Base-by-base conservation (phyloP, 441 rosid species). In the Jatropha podagrica region DNA sequence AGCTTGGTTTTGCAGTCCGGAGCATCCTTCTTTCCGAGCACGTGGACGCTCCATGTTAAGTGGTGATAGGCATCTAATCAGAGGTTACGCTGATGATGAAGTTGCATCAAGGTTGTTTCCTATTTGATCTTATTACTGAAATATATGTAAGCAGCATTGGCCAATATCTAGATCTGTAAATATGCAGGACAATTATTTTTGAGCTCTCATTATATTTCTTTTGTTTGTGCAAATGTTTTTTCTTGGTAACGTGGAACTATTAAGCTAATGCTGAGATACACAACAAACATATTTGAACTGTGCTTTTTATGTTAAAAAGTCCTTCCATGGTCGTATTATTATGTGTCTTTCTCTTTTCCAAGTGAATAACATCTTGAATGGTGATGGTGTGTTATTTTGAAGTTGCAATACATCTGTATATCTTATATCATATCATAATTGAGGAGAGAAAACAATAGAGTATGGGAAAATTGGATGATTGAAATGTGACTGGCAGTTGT, bases 11-110 rank as follows among this genome's bases (percentile, higher is more conserved):
- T 85, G 79, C 93, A 96, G 99, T 84, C 99, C 99, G 60, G 99
- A 96, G 87, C 98, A 93, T 89, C 99, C 96, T 80, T 93, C 96
- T 74, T 86, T 90, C 67, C 94, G 89, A 83, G 87, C 88, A 74
- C 98, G 93, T 74, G 93, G 93, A 72, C 87, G 91, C 76, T 96
- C 98, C 77, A 89, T 92, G 90, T 89, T 96, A 77, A 89, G 98
- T 69, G 98, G 98, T 56, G 92, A 94, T 74, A 85, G 88, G 79
- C 91, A 88, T 82, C 78, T 84, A 59, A 84, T 83, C 68, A 89
- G 92, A 88, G 90, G 91, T 82, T 87, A 80, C 78, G 79, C 85
- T 52, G 87, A 88, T 80, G 96, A 90, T 55, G 90, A 81, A 69
- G 81, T 95, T 78, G 74, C 91, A 55, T 87, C 99, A 82, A 96